Evolutionary conservation across 2,329 filamentous ascomycete species (phyloP), one percentile per base, ranked within the genome.

Genomic region (Beauveria sp.): DNA sequence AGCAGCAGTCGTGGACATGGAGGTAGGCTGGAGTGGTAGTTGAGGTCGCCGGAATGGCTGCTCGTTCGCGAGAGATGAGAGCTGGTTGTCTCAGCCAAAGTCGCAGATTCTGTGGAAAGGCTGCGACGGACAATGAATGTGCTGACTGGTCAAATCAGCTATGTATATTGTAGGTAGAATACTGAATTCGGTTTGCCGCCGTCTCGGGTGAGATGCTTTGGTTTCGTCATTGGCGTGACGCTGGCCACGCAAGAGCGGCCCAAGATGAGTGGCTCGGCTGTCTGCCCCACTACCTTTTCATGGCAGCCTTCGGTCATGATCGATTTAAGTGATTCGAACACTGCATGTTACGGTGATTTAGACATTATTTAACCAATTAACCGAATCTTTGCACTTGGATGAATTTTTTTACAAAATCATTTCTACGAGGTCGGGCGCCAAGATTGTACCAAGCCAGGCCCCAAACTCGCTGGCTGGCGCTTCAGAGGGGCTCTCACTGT

Each of bases 211-310:
- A 55, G 50, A 60, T 60, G 53, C 38, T 53, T 53, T 53, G 14
- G 58, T 57, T 64, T 64, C 62, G 62, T 64, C 62, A 64, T 64
- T 40, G 60, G 52, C 26, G 43, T 61, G 46, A 57, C 54, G 55
- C 56, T 53, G 57, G 55, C 51, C 45, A n/a, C 51, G 52, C 43
- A 60, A 47, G 57, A 63, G 53, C 52, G 34, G 52, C 51, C 58
- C 58, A 53, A 38, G 49, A 54, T 51, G 34, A 52, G 57, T 59
- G 57, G 57, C 57, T 60, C 52, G 49, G 57, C 28, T 42, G 24
- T 46, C 30, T 55, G 58, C 58, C 58, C 58, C 58, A 60, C 58
- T 28, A 47, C 58, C 51, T 43, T 51, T 55, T 50, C 5, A 28
- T 5, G 16, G 45, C 18, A 26, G 55, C 45, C 46, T 50, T 42